phyloP scores from a whole-genome alignment of 108 stramenopile species.

The Discostella pseudostelligera region DNA sequence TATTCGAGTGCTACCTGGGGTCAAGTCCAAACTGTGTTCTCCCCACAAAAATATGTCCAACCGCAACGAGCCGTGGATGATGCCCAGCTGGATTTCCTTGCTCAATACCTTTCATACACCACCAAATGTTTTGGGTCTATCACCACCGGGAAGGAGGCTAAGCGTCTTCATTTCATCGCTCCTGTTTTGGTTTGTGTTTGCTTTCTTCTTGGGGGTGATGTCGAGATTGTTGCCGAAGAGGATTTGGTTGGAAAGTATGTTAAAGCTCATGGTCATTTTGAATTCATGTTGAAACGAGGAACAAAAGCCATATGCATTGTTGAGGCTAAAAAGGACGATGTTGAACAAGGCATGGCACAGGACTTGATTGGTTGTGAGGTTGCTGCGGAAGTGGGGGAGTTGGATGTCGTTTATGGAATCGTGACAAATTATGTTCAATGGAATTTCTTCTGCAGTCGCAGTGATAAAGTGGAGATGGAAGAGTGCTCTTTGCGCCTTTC shows the following conservation, averaged over 20 bases:
- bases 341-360: slow-evolving; percentile 31
- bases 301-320: slow-evolving; percentile 21
- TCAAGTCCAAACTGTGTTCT: slow-evolving; percentile 29
- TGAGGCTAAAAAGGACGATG: slow-evolving; percentile 26
- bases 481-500: slow-evolving; percentile 17
- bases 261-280: slow-evolving; percentile 28
- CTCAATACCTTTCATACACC: slow-evolving; percentile 12
- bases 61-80: slow-evolving; percentile 10
- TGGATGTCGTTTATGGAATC: slow-evolving; percentile 30
- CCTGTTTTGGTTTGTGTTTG: slow-evolving; percentile 27
- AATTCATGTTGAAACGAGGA: slow-evolving; percentile 26
- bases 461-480: slow-evolving; percentile 26
- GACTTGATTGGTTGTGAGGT: slow-evolving; percentile 30
- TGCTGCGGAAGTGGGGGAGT: slow-evolving; percentile 23
- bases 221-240: slow-evolving; percentile 16
- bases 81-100: slow-evolving; percentile 17
- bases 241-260: slow-evolving; percentile 25
- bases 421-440: slow-evolving; percentile 23
- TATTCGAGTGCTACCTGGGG: slow-evolving; percentile 22
- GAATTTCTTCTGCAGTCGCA: slow-evolving; percentile 26
- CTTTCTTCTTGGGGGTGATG: slow-evolving; percentile 19
- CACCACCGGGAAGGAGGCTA: slow-evolving; percentile 19
- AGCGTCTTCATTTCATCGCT: slow-evolving; percentile 23
- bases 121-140: slow-evolving; percentile 25
- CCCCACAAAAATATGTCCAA: slow-evolving; percentile 19